Evolutionary conservation across 2,329 filamentous ascomycete genomes (phyloP).

Genomic region (Phialocephala sp.): DNA sequence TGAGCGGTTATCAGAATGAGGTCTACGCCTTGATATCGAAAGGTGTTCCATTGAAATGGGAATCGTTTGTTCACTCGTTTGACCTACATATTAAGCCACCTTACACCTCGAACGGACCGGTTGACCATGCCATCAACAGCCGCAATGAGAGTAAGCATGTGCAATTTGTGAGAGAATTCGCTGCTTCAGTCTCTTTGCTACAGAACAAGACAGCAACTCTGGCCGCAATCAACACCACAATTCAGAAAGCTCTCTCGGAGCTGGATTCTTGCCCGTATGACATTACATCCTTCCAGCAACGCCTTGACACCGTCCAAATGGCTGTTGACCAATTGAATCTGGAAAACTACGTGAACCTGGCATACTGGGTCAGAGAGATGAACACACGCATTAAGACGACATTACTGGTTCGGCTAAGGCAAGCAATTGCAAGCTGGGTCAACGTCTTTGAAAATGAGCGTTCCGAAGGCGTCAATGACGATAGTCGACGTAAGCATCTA

Average conservation of each 20-base stretch:
- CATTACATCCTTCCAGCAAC: constrained; percentile 75
- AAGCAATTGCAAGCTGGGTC: constrained; percentile 87
- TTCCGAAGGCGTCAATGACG: constrained; percentile 50
- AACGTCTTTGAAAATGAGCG: constrained; percentile 73
- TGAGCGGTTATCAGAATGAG: constrained; percentile 91
- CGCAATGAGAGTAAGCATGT: constrained; percentile 89
- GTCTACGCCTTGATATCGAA: constrained; percentile 83
- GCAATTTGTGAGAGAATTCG: constrained; percentile 94
- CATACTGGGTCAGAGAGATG: constrained; percentile 86
- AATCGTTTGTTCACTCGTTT: constrained; percentile 96
- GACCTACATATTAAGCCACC: constrained; percentile 80
- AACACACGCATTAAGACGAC: constrained; percentile 85
- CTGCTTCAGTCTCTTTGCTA: constrained; percentile 81
- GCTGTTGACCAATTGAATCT: constrained; percentile 96
- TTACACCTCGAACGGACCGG: constrained; percentile 61
- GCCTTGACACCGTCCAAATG: constrained; percentile 84
- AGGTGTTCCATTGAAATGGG: constrained; percentile 91
- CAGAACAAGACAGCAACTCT: constrained; percentile 87
- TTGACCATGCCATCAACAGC: constrained; percentile 63
- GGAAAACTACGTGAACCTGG: constrained; percentile 93
- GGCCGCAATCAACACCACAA: constrained; percentile 76
- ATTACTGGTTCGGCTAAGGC: constrained; percentile 80
- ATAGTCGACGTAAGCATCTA: constrained; percentile 58
- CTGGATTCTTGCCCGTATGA: constrained; percentile 86
- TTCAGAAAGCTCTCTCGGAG: constrained; percentile 82